Base-by-base conservation (phyloP, 192 early-diverging fungal species). In the Backusella tarrabulga region DNA sequence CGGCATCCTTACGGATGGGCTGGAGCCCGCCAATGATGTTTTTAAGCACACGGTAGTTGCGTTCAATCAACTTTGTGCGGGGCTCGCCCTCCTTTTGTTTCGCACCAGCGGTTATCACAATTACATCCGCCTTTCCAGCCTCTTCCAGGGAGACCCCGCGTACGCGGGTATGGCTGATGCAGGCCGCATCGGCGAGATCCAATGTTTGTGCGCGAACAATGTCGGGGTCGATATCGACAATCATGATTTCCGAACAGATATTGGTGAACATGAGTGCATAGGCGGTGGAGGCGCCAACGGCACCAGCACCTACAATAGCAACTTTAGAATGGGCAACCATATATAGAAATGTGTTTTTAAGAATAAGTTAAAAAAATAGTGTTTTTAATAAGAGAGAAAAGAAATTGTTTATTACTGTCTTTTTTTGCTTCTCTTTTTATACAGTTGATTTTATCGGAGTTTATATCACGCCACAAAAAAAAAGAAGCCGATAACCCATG, bases 51-150 rank as follows among this genome's bases (percentile, higher is more conserved):
- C 88, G 87, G 77, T 93, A 89, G 87, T 95, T 96, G 73, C 95
- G 91, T 60, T 85, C 91, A 54, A 96, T 90, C 56, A 96, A 85
- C 75, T 88, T 79, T 32, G 90, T 87, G 71, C 95, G 88, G 2
- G 90, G 86, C 83, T 96, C 95, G 52, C 86, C 87, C 0, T 91
- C 91, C 52, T 89, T 90, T 76, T 96, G 95, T 60, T 92, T 92
- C 29, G 94, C 94, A 21, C 95, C 95, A 4, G 95, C 95, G 35
- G 93, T 95, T 71, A 95, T 84, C 67, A 96, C 88, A 71, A 96
- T 92, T 46, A 96, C 91, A 74, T 95, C 94, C 14, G 89, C 89
- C 77, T 95, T 93, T 19, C 95, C 93, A 1, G 93, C 93, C 44
- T 95, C 93, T 79, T 90, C 78, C 67, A 81, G 84, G 35, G 89